Base-by-base conservation (phyloP, 2,329 filamentous ascomycete species). In the Lasiodiplodia theobromae region DNA sequence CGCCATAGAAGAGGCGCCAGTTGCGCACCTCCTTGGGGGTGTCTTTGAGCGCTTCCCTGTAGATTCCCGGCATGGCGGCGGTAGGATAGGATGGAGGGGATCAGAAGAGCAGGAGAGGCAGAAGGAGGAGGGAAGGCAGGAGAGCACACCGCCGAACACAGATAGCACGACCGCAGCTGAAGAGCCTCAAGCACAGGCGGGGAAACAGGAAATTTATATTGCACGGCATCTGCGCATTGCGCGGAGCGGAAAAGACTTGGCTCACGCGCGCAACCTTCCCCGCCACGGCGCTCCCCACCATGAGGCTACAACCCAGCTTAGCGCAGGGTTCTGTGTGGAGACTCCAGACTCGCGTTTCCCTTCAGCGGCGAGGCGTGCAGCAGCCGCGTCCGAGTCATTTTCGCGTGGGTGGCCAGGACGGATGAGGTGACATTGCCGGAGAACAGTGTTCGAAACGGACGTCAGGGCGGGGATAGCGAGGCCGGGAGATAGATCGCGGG, bases 1-100 rank as follows among this genome's bases (percentile, higher is more conserved):
- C 90, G 52, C 91, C 89, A 78, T 92, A 92, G 89, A 91, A 93
- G 70, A 94, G 84, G 54, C 88, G 85, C 91, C 91, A 93, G 81
- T 94, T 94, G 77, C 93, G 87, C 70, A 89, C 86, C 75, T 91
- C 87, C 67, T 86, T 85, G 4, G 92, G 92, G 70, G 92, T 91
- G 69, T 87, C 86, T 60, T 89, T 82, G 70, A 91, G 78, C 74
- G 87, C 79, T 67, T 78, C 76, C 70, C 71, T 79, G 72, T 71
- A 72, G 72, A 77, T 76, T 28, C 60, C 60, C 16, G 57, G 57
- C 60, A 64, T 64, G 51, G 37, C 38, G 28, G 31, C 60, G 38
- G 25, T 49, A 31, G 28, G 21, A 21, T 4, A n/a, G 7, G n/a
- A 5, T n/a, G 44, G 7, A 21, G 18, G 44, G 44, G n/a, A 21